These are phyloP conservation scores for Pseudoscleropodium purum DNA, from an alignment of 225 moss, liverwort and hornwort genomes.

Conservation along the genomic window DNA sequence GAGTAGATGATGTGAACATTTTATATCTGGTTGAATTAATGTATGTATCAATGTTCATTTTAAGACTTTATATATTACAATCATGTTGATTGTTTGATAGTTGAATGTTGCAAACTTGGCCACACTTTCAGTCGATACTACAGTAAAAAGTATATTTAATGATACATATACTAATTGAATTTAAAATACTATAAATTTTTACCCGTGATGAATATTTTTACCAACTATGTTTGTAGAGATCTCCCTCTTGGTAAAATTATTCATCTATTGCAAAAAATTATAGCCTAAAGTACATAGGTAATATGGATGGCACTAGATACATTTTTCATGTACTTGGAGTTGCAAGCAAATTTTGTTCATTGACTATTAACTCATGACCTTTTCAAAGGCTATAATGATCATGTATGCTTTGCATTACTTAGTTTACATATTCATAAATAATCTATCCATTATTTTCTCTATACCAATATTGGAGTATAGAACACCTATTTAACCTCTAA, in stretches of 20 bases:
- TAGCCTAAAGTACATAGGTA: too few species aligned
- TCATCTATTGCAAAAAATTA: too few species aligned
- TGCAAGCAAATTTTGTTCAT: neutral
- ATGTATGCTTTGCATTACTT: neutral
- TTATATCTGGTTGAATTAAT: neutral
- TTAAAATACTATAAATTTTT: too few species aligned
- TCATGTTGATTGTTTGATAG: too few species aligned
- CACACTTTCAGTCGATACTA: neutral
- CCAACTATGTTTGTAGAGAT: too few species aligned
- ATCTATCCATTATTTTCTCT: neutral
- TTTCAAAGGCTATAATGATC: neutral
- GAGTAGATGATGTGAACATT: neutral
- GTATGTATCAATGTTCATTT: neutral
- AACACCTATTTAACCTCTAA: neutral
- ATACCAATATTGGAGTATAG: neutral
- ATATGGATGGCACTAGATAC: too few species aligned
- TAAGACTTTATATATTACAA: neutral
- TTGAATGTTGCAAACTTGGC: neutral
- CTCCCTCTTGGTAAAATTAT: too few species aligned
- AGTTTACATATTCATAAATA: neutral
- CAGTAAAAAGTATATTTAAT: neutral
- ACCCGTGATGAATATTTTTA: too few species aligned
- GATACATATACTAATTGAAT: too few species aligned
- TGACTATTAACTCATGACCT: too few species aligned
- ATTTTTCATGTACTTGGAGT: neutral